Conservation (phyloP, 2,329 filamentous ascomycete genomes). For the Phaeosphaeriaceae sp. region DNA sequence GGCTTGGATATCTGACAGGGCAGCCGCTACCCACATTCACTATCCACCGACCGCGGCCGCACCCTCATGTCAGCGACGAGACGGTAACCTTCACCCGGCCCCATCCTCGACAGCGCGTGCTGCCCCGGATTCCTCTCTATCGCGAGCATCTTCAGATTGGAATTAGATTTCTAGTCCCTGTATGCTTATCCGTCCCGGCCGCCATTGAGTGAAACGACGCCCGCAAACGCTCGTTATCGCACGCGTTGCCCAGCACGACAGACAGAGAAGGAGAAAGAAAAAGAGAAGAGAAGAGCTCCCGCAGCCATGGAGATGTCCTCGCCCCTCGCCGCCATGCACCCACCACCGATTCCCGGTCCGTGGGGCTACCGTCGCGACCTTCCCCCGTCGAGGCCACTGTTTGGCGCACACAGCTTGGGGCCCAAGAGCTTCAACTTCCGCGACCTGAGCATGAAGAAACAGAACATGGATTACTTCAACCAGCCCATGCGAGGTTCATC, state of each 20-base stretch:
- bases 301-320: conserved; percentile 86
- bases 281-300: not conserved
- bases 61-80: conserved; percentile 32
- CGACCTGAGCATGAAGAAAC: conserved; percentile 73
- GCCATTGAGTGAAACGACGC: conserved; percentile 23
- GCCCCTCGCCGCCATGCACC: conserved; percentile 91
- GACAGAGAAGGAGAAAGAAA: conserved; percentile 2
- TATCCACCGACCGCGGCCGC: conserved; percentile 25
- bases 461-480: conserved; percentile 80
- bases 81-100: conserved; percentile 24
- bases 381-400: conserved; percentile 60
- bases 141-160: conserved; percentile 48
- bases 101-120: conserved; percentile 17
- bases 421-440: conserved; percentile 78
- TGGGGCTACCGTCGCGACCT: conserved; percentile 68
- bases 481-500: conserved; percentile 84
- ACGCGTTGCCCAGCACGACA: conserved; percentile 65
- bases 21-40: conserved; percentile 36
- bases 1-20: conserved; percentile 27
- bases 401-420: conserved; percentile 64
- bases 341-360: conserved; percentile 66
- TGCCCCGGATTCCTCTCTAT: conserved; percentile 27
- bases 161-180: conserved; percentile 49
- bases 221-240: conserved; percentile 31
- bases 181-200: conserved; percentile 40